Evolutionary conservation across 257 asterid genomes (phyloP).

Genomic region (Fraxinus cuspidata): DNA sequence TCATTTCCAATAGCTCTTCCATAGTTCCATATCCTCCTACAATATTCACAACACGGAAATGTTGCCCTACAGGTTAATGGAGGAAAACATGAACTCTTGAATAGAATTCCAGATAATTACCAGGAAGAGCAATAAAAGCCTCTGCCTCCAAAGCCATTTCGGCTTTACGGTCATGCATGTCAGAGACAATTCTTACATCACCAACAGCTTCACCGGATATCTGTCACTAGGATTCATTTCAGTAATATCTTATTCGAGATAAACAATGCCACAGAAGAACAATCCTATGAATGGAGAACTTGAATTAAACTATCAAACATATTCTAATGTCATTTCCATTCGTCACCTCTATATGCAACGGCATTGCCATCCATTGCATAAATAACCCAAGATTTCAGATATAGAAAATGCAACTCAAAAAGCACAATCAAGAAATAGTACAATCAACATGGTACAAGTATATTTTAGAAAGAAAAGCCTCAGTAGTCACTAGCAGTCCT

Average conservation of each 20-base stretch:
- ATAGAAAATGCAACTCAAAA: not conserved
- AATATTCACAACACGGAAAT: constrained; percentile 18
- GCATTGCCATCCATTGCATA: not conserved
- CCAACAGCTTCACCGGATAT: constrained; percentile 97
- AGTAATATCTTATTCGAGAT: constrained; percentile 1
- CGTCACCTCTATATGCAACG: not conserved
- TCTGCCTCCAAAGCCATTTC: constrained; percentile 90
- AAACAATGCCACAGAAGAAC: not conserved
- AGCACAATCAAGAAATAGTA: not conserved
- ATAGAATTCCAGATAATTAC: constrained; percentile 34
- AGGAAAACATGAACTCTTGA: not conserved
- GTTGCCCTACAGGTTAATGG: not conserved
- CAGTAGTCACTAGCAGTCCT: not conserved
- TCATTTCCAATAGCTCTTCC: constrained; percentile 97
- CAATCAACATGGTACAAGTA: not conserved
- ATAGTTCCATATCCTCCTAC: constrained; percentile 98
- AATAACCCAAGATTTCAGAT: not conserved
- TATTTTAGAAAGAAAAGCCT: not conserved
- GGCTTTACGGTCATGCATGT: constrained; percentile 99
- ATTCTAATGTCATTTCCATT: not conserved
- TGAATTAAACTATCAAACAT: not conserved
- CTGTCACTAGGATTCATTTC: constrained; percentile 38
- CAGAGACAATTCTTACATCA: constrained; percentile 81
- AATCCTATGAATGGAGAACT: not conserved
- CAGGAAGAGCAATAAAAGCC: constrained; percentile 97